Conservation (phyloP, 306 rosid species). For the Inga oerstediana region DNA sequence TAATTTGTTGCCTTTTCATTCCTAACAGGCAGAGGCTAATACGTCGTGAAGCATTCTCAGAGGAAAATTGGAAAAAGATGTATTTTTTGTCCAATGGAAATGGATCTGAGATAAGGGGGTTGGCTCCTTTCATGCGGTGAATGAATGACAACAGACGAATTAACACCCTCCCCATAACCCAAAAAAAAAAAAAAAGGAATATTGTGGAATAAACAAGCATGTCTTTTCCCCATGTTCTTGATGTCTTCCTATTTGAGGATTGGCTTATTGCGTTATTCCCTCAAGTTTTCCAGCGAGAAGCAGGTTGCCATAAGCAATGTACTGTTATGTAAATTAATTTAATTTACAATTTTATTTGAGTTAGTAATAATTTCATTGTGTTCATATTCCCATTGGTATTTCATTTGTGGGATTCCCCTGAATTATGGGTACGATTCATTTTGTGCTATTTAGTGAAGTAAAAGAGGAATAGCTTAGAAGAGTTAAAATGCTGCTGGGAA, state of each 20-base stretch:
- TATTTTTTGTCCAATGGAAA: slow-evolving; percentile 86
- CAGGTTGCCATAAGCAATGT: slow-evolving; percentile 30
- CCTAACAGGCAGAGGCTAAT: slow-evolving; percentile 84
- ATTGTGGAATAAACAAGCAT: not conserved
- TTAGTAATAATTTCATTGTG: slow-evolving; percentile 9
- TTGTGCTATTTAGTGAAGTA: not conserved
- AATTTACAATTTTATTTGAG: slow-evolving; percentile 13
- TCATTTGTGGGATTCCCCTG: not conserved
- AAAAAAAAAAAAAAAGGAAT: no score
- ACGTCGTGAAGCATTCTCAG: slow-evolving; percentile 76
- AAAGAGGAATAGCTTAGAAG: not conserved
- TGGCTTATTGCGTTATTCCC: slow-evolving; percentile 26
- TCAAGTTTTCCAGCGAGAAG: slow-evolving; percentile 16
- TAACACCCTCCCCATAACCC: not conserved
- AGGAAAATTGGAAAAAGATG: slow-evolving; percentile 85
- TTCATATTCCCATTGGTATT: not conserved
- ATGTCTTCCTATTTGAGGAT: slow-evolving; percentile 19
- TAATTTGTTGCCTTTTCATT: slow-evolving; percentile 23
- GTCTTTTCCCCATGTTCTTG: slow-evolving; percentile 13
- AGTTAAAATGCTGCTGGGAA: not conserved
- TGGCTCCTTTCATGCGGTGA: slow-evolving; percentile 77
- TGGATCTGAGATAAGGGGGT: slow-evolving; percentile 87
- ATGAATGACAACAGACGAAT: slow-evolving; percentile 29
- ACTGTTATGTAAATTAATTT: slow-evolving; percentile 36
- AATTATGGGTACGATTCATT: not conserved